Base-by-base conservation (phyloP, 2,329 filamentous ascomycete genomes). In the Colletotrichum sojae region DNA sequence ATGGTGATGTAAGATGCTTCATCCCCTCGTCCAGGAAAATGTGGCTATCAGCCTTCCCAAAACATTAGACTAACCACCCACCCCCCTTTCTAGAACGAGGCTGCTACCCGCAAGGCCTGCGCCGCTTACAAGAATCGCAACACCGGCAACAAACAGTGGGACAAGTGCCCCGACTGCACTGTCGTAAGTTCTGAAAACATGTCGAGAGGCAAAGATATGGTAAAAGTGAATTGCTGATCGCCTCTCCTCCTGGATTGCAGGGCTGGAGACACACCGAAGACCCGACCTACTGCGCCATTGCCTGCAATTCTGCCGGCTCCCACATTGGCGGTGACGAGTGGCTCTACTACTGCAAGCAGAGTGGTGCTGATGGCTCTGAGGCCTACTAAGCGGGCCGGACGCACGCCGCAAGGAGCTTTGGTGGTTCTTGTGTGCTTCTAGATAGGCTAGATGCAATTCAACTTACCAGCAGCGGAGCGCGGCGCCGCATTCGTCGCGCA, bases 91-190 rank as follows among this genome's bases (percentile, higher is more conserved):
- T 18, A 55, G 53, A 55, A 43, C 36, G 53, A 27, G 16, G 53
- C 12, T 2, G 53, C 53, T 5, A 55, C 53, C 18, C 16, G 27
- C 5, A 55, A 39, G 53, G 53, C 53, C 5, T 55, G 53, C 53
- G 27, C 27, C 15, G 53, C 53, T 4, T 55, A 55, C 16, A 27
- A 27, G 15, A 40, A 40, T 8, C 53, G 53, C n/a, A 55, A 55
- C 53, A 55, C 53, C 27, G 53, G 53, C 31, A 55, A 55, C 53
- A 18, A 55, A 1, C 16, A 16, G 31, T 55, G 53, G 53, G 53
- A 55, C 53, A 39, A 40, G 25, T 55, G 53, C 53, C 53, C 53
- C 31, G 53, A 55, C 31, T 55, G 53, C n/a, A n/a, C 53, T 13
- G n/a, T 39, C 5, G 53, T 55, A 20, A 55, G 53, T 55, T 18